Evolutionary conservation across 768 basidiomycete species (phyloP), one percentile per base, ranked within the genome.

Genomic region (Boletus bicolor): DNA sequence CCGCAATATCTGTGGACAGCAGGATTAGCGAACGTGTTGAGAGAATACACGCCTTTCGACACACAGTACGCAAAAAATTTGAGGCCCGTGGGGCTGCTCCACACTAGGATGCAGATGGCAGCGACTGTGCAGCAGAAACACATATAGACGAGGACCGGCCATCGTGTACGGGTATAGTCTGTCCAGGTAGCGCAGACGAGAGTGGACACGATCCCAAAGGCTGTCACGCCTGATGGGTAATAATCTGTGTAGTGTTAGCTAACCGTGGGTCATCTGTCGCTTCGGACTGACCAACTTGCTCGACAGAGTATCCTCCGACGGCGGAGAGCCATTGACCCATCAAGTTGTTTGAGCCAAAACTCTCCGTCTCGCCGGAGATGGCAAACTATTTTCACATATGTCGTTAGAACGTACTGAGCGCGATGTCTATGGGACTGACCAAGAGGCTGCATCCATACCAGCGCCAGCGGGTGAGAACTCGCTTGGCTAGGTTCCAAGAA

Each of bases 21-120:
- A 14, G 46, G 12, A 32, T 60, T 19, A 49, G 49, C 7, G 21
- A 21, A 7, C 3, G 17, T 15, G 28, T 34, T 5, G 44, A 28
- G 46, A 46, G 44, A 53, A 24, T 14, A 48, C 14, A 15, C 7
- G 12, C 11, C 21, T 15, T n/a, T 41, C 19, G 45, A 75, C 78
- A 56, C 55, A 82, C 85, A 89, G 64, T 86, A 91, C 5, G 86
- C 89, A 59, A 89, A 87, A 68, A 86, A 89, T 58, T 85, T 86
- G n/a, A 85, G 78, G 1, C 76, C 80, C 0, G 72, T 81, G 5
- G 87, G 82, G 52, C 76, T 80, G 50, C 73, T 75, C 82, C 83
- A 85, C 4, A 84, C 77, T 32, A 89, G 73, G 48, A 90, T 77
- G 63, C 80, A 82, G 46, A 82, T 77, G 15, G 80, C 74, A 12